Base-by-base conservation (phyloP, 2,329 filamentous ascomycete genomes). In the Cytospora leucostoma region DNA sequence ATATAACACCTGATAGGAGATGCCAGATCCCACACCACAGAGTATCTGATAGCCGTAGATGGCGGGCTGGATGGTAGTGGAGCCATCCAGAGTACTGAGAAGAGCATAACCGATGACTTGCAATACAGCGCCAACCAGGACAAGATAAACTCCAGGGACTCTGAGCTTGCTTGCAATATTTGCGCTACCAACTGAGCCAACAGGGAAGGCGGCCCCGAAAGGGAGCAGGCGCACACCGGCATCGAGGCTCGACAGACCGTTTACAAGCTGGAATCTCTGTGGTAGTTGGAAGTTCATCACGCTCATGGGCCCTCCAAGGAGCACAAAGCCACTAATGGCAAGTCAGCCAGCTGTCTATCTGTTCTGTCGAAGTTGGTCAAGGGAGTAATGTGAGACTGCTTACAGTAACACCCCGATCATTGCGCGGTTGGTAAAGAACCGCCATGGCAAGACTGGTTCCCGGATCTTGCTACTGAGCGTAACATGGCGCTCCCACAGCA, bases 361-460 rank as follows among this genome's bases (percentile, higher is more conserved):
- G n/a, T n/a, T n/a, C n/a, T 7, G 17, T 11, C 7, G 15, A 17
- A 15, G 3, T 49, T 49, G 17, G 17, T 21, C 44, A 7, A 49
- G 44, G 44, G 44, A 49, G 44, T 12, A 32, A 7, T 52, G 17
- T 32, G 49, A 52, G 19, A 53, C n/a, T n/a, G 40, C 68, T 60
- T 61, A 70, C 67, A 70, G 34, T 10, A 70, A 32, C 7, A 65
- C 56, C 11, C 67, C 66, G 2, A 65, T 38, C 57, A 69, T 64
- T 4, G 35, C 53, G 19, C 67, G 67, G 38, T 65, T 63, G 3
- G 52, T 65, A 19, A 69, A 50, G 37, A 71, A 70, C 13, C 65
- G 49, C 69, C 67, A 70, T 1, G 70, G 69, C 11, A 71, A 56
- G 4, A 71, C 59, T 13, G 70, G 67, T 56, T 71, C 67, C 4